Evolutionary conservation across 2,329 filamentous ascomycete genomes (phyloP).

Genomic region (Helicocarpus griseus): DNA sequence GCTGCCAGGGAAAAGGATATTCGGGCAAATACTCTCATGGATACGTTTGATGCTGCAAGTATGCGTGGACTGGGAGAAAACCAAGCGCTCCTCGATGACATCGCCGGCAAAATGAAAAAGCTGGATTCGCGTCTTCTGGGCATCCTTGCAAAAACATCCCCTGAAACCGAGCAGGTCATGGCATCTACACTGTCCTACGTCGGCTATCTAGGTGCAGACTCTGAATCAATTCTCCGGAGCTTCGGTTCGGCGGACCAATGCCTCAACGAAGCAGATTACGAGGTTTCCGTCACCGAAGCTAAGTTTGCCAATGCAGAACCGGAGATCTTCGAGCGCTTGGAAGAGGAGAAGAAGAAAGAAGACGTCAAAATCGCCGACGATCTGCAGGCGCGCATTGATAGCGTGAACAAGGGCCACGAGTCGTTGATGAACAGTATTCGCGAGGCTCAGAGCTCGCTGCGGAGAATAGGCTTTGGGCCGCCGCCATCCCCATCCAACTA

Average conservation of each 20-base stretch:
- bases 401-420: conserved; percentile 30
- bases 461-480: conserved; percentile 15
- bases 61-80: conserved; percentile 43
- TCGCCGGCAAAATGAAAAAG: conserved; percentile 34
- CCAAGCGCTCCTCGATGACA: conserved; percentile 41
- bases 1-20: conserved; percentile 41
- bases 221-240: conserved; percentile 36
- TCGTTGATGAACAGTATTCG: conserved; percentile 29
- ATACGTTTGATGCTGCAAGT: conserved; percentile 42
- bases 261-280: conserved; percentile 44
- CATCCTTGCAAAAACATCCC: conserved; percentile 24
- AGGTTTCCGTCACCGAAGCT: conserved; percentile 45
- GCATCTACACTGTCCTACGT: conserved; percentile 29
- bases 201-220: conserved; percentile 32
- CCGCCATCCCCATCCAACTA: conserved; percentile 3
- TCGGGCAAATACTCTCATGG: conserved; percentile 41
- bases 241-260: conserved; percentile 41
- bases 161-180: conserved; percentile 29
- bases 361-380: conserved; percentile 38
- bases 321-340: conserved; percentile 33
- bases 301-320: conserved; percentile 35
- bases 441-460: conserved; percentile 28
- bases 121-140: conserved; percentile 26
- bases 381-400: conserved; percentile 31
- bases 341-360: conserved; percentile 40